Conservation (phyloP, 495 filamentous ascomycete genomes). For the Glutinoglossum americanum region DNA sequence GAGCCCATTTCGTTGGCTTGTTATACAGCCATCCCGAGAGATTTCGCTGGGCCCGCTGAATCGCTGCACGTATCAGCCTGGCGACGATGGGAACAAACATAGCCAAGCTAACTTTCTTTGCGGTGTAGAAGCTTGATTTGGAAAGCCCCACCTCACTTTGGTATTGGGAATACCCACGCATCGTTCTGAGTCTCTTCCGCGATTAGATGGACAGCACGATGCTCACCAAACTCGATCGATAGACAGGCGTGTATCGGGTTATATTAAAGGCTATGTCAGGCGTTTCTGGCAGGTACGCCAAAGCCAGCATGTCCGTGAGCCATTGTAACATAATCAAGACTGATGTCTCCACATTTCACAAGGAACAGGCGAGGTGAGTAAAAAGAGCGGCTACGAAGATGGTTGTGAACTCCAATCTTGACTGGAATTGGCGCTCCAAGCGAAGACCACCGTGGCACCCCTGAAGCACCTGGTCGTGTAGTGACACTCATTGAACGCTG, state of each 20-base stretch:
- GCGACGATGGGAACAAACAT: not conserved
- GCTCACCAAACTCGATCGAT: constrained; percentile 3
- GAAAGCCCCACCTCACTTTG: constrained; percentile 93
- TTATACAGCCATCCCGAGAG: constrained; percentile 5
- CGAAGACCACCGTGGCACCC: constrained; percentile 88
- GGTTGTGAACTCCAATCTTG: not conserved
- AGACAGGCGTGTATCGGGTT: constrained; percentile 78
- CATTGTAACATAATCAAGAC: not conserved
- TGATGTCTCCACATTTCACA: constrained; percentile 1
- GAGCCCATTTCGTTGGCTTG: not conserved
- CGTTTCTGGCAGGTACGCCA: constrained; percentile 84
- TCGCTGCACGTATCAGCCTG: not conserved
- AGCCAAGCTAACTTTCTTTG: not conserved
- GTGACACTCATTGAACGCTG: constrained; percentile 72
- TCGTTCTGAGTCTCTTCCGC: not conserved
- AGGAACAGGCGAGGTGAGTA: constrained; percentile 31
- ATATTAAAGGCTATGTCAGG: constrained; percentile 83
- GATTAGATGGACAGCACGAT: not conserved
- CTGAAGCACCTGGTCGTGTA: constrained; percentile 66
- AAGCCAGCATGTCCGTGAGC: not conserved
- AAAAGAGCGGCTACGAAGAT: not conserved
- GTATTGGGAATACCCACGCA: constrained; percentile 24
- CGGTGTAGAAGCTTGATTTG: constrained; percentile 70
- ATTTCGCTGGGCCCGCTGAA: not conserved
- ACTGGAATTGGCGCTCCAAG: constrained; percentile 19